Base-by-base conservation (phyloP, 176 grass and related monocot species). In the Poa annua region DNA sequence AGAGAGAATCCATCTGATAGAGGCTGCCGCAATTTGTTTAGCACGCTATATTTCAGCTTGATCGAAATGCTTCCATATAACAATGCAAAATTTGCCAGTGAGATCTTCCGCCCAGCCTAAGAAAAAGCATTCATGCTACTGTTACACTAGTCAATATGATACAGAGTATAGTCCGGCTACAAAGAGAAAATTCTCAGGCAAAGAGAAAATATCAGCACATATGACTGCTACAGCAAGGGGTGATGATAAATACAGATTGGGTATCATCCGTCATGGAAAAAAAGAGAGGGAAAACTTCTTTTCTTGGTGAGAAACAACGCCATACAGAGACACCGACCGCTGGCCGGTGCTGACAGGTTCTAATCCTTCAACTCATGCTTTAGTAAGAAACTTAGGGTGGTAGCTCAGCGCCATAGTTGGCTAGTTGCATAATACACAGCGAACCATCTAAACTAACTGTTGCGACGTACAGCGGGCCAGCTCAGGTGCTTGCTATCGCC, bases 391-490 rank as follows among this genome's bases (percentile, higher is more conserved):
- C 70, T 53, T n/a, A 68, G 67, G 70, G 71, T 76, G 71, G 63
- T 78, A 85, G 47, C 56, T 77, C 36, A 77, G 71, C 44, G 49
- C 26, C 19, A 55, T 64, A 49, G 11, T 48, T 48, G 11, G 45
- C 45, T 48, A 52, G 71, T 56, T 87, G 78, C 85, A 87, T 79
- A 88, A 79, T 71, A 80, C 80, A 86, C 68, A 50, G 53, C 26
- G 36, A 84, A 74, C 68, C 48, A 77, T 76, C 77, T 67, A 74
- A 79, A 85, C 48, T 48, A 87, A 88, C 57, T 62, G 74, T 83
- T 75, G 85, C 66, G 68, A 77, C 65, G 79, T 88, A 80, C 80
- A 87, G 70, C 60, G 69, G 69, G 82, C 66, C 66, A 74, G 78
- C 42, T 45, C 39, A 59, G 65, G 74, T 81, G 71, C 61, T 81